Conservation (phyloP, 208 protist genomes). For the Acanthamoeba lenticulata region DNA sequence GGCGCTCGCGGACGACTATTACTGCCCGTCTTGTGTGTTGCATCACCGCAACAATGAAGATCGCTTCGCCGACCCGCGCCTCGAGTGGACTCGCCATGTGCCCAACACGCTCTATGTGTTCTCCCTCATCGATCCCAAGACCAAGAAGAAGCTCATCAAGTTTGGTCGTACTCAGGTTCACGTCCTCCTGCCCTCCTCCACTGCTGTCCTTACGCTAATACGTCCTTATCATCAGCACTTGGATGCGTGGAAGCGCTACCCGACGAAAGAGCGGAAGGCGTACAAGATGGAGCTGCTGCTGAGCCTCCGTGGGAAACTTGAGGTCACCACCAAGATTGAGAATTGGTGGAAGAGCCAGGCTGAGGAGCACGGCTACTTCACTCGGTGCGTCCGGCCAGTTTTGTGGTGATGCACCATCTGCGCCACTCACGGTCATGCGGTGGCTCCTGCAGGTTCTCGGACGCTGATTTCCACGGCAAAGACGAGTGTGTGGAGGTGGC, state of each 20-base stretch:
- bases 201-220: no score
- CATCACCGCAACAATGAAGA: conserved; percentile 54
- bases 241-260: conserved; percentile 54
- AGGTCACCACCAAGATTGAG: conserved; percentile 49
- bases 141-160: conserved; percentile 61
- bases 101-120: conserved; percentile 65
- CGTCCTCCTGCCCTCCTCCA: no score
- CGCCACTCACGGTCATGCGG: neutral
- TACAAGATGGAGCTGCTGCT: conserved; percentile 61
- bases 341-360: conserved; percentile 62
- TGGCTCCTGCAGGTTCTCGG: neutral
- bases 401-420: neutral
- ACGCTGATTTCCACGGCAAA: conserved; percentile 41
- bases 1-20: conserved; percentile 55
- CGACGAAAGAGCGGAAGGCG: neutral
- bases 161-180: neutral
- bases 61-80: neutral
- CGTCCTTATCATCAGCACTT: neutral
- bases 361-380: neutral
- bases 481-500: conserved; percentile 40
- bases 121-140: neutral
- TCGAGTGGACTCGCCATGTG: conserved; percentile 45
- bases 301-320: neutral
- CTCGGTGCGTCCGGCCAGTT: neutral
- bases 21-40: conserved; percentile 44